Conservation (phyloP, 176 grass and related monocot genomes). For the Areca catechu region DNA sequence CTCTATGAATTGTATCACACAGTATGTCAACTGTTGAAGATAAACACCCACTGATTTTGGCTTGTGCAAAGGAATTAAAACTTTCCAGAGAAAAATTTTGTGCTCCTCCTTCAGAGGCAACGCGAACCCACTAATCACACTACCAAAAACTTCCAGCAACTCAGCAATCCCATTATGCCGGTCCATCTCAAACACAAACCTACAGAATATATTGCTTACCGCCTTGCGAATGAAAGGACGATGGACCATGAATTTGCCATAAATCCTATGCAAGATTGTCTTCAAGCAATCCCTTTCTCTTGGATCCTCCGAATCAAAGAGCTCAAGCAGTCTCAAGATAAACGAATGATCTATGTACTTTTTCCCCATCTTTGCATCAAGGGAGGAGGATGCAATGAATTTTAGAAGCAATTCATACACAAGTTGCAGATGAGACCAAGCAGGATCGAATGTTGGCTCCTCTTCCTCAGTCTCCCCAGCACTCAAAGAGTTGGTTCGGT, state of each 20-base stretch:
- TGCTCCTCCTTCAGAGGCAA: slow-evolving; percentile 12
- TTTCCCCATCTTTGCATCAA: slow-evolving; percentile 11
- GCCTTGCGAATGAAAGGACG: slow-evolving; percentile 10
- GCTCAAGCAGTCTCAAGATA: slow-evolving; percentile 7
- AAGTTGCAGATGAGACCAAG: slow-evolving; percentile 15
- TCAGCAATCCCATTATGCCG: slow-evolving; percentile 8
- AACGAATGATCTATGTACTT: slow-evolving; percentile 16
- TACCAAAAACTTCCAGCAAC: slow-evolving; percentile 4
- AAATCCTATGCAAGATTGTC: slow-evolving; percentile 13
- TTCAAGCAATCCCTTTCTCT: slow-evolving; percentile 18
- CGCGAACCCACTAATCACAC: background rate
- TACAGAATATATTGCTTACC: slow-evolving; percentile 10
- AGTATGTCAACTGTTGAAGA: slow-evolving; percentile 10
- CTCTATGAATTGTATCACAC: slow-evolving; percentile 8
- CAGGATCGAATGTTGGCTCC: slow-evolving; percentile 10
- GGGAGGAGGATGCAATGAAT: slow-evolving; percentile 10
- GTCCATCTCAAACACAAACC: slow-evolving; percentile 4
- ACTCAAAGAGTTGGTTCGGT: background rate
- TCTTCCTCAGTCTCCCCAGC: slow-evolving; percentile 14
- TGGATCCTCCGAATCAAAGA: slow-evolving; percentile 13
- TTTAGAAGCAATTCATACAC: slow-evolving; percentile 14
- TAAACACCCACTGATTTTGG: slow-evolving; percentile 9
- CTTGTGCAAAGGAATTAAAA: slow-evolving; percentile 5
- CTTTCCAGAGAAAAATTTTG: slow-evolving; percentile 8
- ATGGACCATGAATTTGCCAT: slow-evolving; percentile 17